Percentiles rank a stretch among this genome's conserved stretches.
These are phyloP conservation scores for Alternaria sp. DNA, from an alignment of 2,329 filamentous ascomycete genomes.

Conservation along the genomic window DNA sequence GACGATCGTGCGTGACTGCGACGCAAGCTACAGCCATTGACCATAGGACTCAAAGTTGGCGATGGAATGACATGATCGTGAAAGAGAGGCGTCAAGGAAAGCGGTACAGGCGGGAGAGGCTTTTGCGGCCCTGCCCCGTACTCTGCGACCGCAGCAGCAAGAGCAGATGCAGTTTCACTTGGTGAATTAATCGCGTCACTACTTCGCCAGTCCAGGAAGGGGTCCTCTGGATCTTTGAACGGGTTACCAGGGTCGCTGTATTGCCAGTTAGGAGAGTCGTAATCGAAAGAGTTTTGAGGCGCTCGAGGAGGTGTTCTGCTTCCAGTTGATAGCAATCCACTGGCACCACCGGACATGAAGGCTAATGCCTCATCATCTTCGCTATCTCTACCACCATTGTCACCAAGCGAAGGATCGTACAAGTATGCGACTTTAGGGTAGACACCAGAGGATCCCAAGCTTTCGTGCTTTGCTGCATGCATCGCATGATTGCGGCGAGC, in stretches of 20 bases:
- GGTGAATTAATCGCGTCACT: constrained; percentile 17
- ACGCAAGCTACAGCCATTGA: constrained; percentile 15
- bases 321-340: constrained; percentile 9
- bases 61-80: constrained; percentile 31
- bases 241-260: constrained; percentile 25
- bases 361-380: constrained; percentile 30
- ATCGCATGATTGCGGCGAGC: constrained; percentile 41
- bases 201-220: constrained; percentile 6
- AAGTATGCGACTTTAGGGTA: constrained; percentile 48
- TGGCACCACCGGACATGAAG: constrained; percentile 36
- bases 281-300: constrained; percentile 7
- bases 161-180: constrained; percentile 19
- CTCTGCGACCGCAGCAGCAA: constrained; percentile 25
- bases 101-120: constrained; percentile 6
- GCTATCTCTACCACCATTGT: constrained; percentile 4
- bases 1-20: constrained; percentile 14
- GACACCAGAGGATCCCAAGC: constrained; percentile 26
- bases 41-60: constrained; percentile 31
- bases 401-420: constrained; percentile 41
- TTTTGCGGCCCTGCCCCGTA: constrained; percentile 20
- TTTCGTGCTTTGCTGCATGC: constrained; percentile 31
- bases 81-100: background rate
- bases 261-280: constrained; percentile 14
- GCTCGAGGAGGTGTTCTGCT: constrained; percentile 5
- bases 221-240: constrained; percentile 19